Evolutionary conservation across 2,329 filamentous ascomycete species (phyloP).

Genomic region (Phyllosticta citriasiana): DNA sequence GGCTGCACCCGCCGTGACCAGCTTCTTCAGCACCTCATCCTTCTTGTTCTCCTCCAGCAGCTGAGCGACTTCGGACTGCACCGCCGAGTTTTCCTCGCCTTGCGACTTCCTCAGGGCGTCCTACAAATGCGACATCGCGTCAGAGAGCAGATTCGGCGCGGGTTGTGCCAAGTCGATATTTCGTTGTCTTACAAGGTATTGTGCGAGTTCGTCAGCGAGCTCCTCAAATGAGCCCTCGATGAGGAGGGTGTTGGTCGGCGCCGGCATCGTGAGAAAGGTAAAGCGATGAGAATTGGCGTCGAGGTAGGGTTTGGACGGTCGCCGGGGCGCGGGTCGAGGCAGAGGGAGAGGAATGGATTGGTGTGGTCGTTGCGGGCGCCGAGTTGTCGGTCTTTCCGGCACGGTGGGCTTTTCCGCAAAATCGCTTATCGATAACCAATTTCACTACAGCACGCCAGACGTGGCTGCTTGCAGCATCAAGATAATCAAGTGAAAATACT

Average conservation of each 20-base stretch:
- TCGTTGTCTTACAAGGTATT: constrained; percentile 52
- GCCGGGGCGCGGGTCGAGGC: constrained; percentile 3
- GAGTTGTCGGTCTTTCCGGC: constrained; percentile 4
- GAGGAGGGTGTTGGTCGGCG: constrained; percentile 51
- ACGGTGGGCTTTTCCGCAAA: constrained; percentile 7
- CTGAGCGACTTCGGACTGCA: constrained; percentile 57
- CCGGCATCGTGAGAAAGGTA: constrained; percentile 41
- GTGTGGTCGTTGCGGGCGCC: constrained; percentile 4
- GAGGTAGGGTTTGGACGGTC: neutral
- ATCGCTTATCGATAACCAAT: constrained; percentile 10
- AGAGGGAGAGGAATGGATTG: constrained; percentile 1
- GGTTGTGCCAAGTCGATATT: neutral
- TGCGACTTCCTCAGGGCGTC: constrained; percentile 63
- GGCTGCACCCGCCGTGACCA: constrained; percentile 67
- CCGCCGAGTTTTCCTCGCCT: constrained; percentile 41
- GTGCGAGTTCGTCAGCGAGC: constrained; percentile 86
- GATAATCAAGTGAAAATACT: neutral
- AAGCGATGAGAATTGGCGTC: constrained; percentile 6
- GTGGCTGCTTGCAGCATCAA: neutral
- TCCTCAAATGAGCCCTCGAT: constrained; percentile 93
- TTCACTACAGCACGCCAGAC: neutral
- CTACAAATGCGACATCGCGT: constrained; percentile 2
- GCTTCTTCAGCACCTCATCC: constrained; percentile 79
- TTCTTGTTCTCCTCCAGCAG: constrained; percentile 59
- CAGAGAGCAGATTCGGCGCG: neutral